Evolutionary conservation across 208 protist genomes (phyloP).

Genomic region (Endotrypanum monterogeii): DNA sequence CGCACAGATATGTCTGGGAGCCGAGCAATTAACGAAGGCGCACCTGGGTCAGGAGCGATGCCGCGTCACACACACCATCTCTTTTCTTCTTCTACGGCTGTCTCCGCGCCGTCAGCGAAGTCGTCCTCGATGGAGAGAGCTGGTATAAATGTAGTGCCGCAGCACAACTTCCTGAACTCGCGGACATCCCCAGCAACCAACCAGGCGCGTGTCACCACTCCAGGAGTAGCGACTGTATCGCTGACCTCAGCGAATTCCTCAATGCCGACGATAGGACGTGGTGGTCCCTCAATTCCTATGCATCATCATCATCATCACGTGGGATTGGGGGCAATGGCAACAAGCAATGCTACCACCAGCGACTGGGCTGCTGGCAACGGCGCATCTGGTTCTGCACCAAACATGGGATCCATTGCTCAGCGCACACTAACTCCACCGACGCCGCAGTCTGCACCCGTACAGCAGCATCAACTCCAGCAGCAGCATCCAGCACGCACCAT

Average conservation of each 20-base stretch:
- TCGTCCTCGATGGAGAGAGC: constrained; percentile 8
- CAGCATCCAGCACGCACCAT: constrained; percentile 26
- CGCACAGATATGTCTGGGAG: constrained; percentile 5
- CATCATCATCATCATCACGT: constrained; percentile 42
- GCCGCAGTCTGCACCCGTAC: constrained; percentile 9
- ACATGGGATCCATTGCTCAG: background rate
- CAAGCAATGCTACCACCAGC: constrained; percentile 5
- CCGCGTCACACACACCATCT: constrained; percentile 24
- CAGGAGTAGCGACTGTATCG: constrained; percentile 2
- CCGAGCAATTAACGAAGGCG: constrained; percentile 3
- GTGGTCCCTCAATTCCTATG: constrained; percentile 15
- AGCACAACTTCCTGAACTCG: constrained; percentile 20
- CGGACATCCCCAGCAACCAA: background rate
- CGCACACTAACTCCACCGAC: constrained; percentile 21
- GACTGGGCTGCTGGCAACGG: constrained; percentile 35
- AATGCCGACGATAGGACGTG: constrained; percentile 13
- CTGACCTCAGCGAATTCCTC: constrained; percentile 5
- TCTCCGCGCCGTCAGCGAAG: background rate
- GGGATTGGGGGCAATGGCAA: constrained; percentile 16
- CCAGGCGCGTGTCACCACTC: constrained; percentile 7
- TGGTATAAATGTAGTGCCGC: constrained; percentile 6
- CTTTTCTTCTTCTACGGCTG: constrained; percentile 4
- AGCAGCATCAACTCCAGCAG: constrained; percentile 22
- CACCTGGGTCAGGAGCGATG: constrained; percentile 2
- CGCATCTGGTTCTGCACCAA: constrained; percentile 6